Evolutionary conservation across 2,329 filamentous ascomycete genomes (phyloP), one percentile per base, ranked within the genome.

Genomic region (Chalaropsis thielavioides): DNA sequence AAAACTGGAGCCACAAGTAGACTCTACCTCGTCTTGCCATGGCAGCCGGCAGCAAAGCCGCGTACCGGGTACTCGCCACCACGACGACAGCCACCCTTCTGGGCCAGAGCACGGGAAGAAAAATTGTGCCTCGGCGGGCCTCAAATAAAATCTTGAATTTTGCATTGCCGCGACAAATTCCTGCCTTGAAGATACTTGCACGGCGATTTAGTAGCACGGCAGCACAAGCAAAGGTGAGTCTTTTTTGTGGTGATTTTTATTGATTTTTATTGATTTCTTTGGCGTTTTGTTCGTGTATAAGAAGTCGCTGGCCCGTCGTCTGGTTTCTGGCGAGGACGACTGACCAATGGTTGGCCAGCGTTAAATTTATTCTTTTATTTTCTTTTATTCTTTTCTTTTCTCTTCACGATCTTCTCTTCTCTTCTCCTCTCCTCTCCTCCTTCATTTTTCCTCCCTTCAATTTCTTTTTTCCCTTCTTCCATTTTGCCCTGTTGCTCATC

Each of bases 301-400:
- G 22, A 56, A 13, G 51, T 31, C 22, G 27, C 27, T 31, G 24
- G 8, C 51, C 51, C 51, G 51, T 56, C 27, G 51, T 5, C 27
- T 35, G 3, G 31, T 3, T 35, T 35, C 31, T 35, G 17, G 51
- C 22, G 22, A 31, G 51, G 10, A 56, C 3, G 15, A 31, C 51
- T 35, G 31, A 11, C 27, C 51, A 56, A 56, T 56, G 24, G 11
- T 19, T n/a, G 51, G 8, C 51, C 17, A 31, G 24, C 15, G 11
- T 56, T 35, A 19, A 11, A n/a, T 56, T 56, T 31, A 35, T 56
- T 17, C 31, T 31, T 56, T 35, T 35, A 17, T 56, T 35, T 62
- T 66, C 40, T 46, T 59, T 54, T 54, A 56, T 63, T 62, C 27
- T 58, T 35, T 60, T 31, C 31, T 35, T 54, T 13, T 40, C 17